Conservation (phyloP, 139 green algal species). For the Asterochloris erici region DNA sequence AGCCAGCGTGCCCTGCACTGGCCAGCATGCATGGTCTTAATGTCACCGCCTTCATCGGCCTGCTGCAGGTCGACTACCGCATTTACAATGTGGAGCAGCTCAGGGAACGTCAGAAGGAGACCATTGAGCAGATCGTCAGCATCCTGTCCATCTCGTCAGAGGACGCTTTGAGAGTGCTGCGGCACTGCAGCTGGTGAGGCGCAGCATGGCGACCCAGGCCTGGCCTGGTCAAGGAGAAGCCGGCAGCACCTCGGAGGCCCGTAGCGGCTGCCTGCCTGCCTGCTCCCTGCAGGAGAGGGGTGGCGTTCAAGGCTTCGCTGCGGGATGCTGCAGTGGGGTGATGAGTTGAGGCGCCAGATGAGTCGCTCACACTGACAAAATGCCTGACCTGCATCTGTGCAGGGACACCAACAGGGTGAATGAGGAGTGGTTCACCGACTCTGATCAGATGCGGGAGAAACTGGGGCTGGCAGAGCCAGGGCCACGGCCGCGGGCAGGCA, state of each 20-base stretch:
- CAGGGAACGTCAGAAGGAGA: constrained; percentile 29
- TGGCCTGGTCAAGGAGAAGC: background rate
- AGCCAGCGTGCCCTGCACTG: too few species aligned
- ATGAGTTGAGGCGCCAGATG: background rate
- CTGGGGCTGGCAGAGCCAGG: constrained; percentile 65
- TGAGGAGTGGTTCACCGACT: constrained; percentile 89
- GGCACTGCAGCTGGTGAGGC: constrained; percentile 73
- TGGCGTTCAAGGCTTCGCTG: background rate
- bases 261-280: background rate
- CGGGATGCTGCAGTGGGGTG: background rate
- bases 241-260: background rate
- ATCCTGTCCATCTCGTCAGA: constrained; percentile 60
- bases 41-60: too few species aligned
- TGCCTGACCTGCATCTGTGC: background rate
- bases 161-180: constrained; percentile 63
- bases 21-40: too few species aligned
- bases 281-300: background rate
- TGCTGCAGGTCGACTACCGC: constrained; percentile 17
- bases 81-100: constrained; percentile 35
- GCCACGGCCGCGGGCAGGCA: constrained; percentile 1
- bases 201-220: background rate
- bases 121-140: constrained; percentile 35
- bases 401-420: constrained; percentile 76
- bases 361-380: background rate
- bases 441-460: constrained; percentile 56